phyloP scores from a whole-genome alignment of 192 early-diverging fungal species.

The Backusella australiensis region DNA sequence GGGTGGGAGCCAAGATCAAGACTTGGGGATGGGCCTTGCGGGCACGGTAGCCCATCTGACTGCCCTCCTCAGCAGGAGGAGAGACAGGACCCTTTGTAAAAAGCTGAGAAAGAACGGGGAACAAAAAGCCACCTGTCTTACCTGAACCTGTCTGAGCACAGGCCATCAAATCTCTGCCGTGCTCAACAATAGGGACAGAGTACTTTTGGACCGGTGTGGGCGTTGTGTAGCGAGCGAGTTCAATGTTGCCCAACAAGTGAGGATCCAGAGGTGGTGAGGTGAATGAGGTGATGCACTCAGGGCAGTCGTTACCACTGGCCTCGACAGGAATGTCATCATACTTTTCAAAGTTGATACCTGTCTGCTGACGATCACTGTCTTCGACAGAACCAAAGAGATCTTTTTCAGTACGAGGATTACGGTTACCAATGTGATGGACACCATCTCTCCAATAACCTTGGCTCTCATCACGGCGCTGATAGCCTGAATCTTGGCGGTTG shows the following conservation, averaged over 20 bases:
- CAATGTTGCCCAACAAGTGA: conserved; percentile 87
- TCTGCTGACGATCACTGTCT: conserved; percentile 73
- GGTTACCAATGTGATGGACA: conserved; percentile 74
- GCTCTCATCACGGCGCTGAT: conserved; percentile 41
- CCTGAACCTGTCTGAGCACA: conserved; percentile 95
- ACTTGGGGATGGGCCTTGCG: conserved; percentile 75
- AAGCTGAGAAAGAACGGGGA: conserved; percentile 92
- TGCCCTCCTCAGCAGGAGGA: conserved; percentile 35
- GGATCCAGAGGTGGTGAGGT: conserved; percentile 71
- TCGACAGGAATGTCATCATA: conserved; percentile 99
- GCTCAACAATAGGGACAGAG: conserved; percentile 79
- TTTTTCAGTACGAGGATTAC: conserved; percentile 75
- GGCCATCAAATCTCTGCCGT: conserved; percentile 94
- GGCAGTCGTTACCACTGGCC: conserved; percentile 70
- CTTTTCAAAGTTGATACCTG: conserved; percentile 99
- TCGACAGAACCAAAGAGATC: conserved; percentile 76
- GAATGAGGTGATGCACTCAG: conserved; percentile 60
- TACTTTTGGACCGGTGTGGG: conserved; percentile 97
- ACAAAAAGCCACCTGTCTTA: conserved; percentile 96
- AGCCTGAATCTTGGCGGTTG: conserved; percentile 40
- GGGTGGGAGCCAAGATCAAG: conserved; percentile 90
- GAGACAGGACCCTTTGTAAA: conserved; percentile 80
- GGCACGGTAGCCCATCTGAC: conserved; percentile 54
- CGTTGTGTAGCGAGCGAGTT: conserved; percentile 79
- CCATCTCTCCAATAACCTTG: conserved; percentile 73